Evolutionary conservation across 2,329 filamentous ascomycete genomes (phyloP), one percentile per base, ranked within the genome.

Genomic region (Purpureocillium lavendulum): DNA sequence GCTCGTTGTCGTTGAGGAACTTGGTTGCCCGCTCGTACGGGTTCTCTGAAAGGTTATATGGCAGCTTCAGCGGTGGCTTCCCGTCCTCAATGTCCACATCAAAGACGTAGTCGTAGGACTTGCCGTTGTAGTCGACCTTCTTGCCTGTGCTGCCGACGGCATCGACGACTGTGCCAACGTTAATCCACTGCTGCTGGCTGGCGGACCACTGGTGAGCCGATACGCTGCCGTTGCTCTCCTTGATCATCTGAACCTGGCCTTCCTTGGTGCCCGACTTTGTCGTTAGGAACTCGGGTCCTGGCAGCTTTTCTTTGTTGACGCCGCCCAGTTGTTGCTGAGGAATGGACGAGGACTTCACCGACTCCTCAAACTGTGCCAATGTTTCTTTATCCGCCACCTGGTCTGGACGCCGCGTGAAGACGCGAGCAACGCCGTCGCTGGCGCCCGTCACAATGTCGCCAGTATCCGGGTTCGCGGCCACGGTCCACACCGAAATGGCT

Each of bases 51-150:
- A 90, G 72, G 57, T 97, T 96, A 64, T 85, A 97, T 0, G 90
- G 88, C n/a, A 97, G 71, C 61, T 96, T 96, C 34, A 97, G 69
- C 1, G 90, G 80, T 11, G 90, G 89, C 55, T 94, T 90, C 38
- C 88, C 90, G 53, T 96, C 90, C 58, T 95, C 87, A 45, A 96
- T 94, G 52, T 95, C 89, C 18, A 96, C 89, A 55, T 96, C 89
- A 50, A 97, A 97, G 8, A 98, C 89, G 53, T 84, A 96, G 57
- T 98, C 92, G 58, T 94, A 98, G 45, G 90, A 85, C 56, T 94
- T 78, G 26, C 90, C 90, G 2, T 85, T 70, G 56, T 90, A 83
- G 42, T 81, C 73, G 7, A 79, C 77, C 63, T 89, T 88, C 42
- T 79, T 79, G 10, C 87, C 85, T 48, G 80, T 87, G 56, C 87